Conservation (phyloP, 208 protist species). For the Leishmania gerbilli region DNA sequence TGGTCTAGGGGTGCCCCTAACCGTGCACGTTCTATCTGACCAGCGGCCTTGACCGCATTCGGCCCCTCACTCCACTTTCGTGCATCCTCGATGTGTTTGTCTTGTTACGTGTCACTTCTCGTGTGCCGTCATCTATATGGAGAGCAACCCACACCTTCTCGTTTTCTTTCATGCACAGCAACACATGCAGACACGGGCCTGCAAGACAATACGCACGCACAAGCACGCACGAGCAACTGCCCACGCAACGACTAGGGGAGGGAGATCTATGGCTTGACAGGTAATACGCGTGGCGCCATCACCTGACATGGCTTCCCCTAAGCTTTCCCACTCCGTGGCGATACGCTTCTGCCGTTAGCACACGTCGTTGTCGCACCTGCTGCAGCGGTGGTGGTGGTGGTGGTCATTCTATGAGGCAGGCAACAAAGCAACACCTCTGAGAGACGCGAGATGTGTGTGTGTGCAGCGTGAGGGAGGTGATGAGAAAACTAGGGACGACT, state of each 20-base stretch:
- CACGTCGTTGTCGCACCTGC: not conserved
- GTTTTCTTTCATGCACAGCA: not conserved
- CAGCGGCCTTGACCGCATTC: not conserved
- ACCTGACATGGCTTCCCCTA: not conserved
- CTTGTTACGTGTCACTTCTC: not conserved
- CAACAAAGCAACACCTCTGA: not conserved
- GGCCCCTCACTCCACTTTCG: not conserved
- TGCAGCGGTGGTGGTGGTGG: not conserved
- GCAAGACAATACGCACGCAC: not conserved
- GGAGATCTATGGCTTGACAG: not conserved
- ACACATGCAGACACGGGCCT: not conserved
- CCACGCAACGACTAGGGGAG: not conserved
- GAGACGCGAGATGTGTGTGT: not conserved
- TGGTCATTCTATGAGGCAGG: not conserved
- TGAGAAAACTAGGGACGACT: not conserved
- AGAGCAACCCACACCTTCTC: not conserved
- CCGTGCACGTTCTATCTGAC: not conserved
- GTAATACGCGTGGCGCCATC: not conserved
- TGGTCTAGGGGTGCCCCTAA: not conserved
- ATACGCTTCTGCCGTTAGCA: not conserved
- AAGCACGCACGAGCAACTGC: not conserved
- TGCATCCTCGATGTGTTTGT: not conserved
- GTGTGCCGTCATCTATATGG: not conserved
- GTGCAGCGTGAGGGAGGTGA: not conserved
- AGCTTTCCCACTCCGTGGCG: not conserved